phyloP scores from a whole-genome alignment of 345 rosid genomes.

The Euphorbia tirucalli region DNA sequence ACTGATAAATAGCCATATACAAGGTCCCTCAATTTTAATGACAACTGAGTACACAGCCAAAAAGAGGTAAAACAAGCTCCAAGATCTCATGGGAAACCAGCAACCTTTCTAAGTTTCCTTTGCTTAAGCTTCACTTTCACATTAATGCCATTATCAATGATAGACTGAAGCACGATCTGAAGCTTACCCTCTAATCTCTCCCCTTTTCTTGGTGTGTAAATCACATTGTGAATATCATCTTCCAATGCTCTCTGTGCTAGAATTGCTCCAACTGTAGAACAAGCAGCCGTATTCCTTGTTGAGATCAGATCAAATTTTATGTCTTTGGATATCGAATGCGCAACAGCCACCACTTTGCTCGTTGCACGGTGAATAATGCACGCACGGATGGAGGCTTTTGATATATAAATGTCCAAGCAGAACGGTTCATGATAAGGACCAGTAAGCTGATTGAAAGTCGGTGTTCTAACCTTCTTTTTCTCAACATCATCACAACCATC shows the following conservation, averaged over 20 bases:
- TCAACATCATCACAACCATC: constrained; percentile 11
- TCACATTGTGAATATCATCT: constrained; percentile 68
- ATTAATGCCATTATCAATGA: constrained; percentile 64
- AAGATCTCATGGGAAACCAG: background rate
- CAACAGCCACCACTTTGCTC: constrained; percentile 83
- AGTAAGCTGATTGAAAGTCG: constrained; percentile 81
- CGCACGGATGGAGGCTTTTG: constrained; percentile 79
- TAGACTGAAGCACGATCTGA: constrained; percentile 67
- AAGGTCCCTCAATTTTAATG: too few species aligned
- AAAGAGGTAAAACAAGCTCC: background rate
- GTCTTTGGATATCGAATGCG: constrained; percentile 87
- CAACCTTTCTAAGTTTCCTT: constrained; percentile 41
- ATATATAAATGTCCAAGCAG: constrained; percentile 75
- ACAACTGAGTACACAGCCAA: background rate
- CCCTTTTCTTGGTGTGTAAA: constrained; percentile 81
- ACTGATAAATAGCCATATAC: too few species aligned
- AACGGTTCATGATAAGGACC: constrained; percentile 87
- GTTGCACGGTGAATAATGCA: constrained; percentile 78
- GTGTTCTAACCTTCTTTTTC: constrained; percentile 51
- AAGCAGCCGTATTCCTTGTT: constrained; percentile 64
- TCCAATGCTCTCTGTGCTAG: constrained; percentile 75
- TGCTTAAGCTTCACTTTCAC: constrained; percentile 85
- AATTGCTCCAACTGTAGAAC: constrained; percentile 65
- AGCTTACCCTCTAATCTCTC: constrained; percentile 80
- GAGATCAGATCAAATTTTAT: constrained; percentile 77